Evolutionary conservation across 306 rosid species (phyloP).

Genomic region (Castanea crenata): DNA sequence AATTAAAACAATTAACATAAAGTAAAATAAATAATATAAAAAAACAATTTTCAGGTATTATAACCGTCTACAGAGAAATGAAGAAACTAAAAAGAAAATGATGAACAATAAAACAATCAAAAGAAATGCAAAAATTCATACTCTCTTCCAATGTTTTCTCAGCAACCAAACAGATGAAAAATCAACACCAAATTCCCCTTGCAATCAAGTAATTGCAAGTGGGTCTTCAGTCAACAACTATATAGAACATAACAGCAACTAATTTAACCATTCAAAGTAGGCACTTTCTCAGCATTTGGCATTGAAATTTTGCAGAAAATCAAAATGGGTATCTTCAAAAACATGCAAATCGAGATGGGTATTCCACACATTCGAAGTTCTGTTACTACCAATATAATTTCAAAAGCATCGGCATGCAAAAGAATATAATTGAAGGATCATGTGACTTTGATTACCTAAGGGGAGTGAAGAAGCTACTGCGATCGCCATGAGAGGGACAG

Average conservation of each 20-base stretch:
- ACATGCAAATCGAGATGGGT: conserved; percentile 23
- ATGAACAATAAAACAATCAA: neutral
- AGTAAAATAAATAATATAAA: neutral
- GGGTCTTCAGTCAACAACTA: neutral
- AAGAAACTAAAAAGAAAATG: neutral
- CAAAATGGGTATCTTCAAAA: conserved; percentile 5
- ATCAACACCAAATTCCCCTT: neutral
- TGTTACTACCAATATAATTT: neutral
- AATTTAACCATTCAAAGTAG: neutral
- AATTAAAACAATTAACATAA: neutral
- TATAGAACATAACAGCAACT: neutral
- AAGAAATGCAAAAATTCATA: neutral
- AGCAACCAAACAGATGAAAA: neutral
- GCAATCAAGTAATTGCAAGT: conserved; percentile 4
- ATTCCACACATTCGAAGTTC: neutral
- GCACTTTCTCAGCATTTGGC: neutral
- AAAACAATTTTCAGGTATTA: neutral
- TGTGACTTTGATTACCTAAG: conserved; percentile 32
- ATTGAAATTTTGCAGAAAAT: neutral
- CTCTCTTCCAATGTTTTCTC: neutral
- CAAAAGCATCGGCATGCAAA: neutral
- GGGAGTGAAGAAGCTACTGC: conserved; percentile 37
- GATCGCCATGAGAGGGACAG: conserved; percentile 29
- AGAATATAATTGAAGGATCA: neutral
- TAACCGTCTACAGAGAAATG: neutral